Evolutionary conservation across 345 rosid species (phyloP).

Genomic region (Firmiana major): DNA sequence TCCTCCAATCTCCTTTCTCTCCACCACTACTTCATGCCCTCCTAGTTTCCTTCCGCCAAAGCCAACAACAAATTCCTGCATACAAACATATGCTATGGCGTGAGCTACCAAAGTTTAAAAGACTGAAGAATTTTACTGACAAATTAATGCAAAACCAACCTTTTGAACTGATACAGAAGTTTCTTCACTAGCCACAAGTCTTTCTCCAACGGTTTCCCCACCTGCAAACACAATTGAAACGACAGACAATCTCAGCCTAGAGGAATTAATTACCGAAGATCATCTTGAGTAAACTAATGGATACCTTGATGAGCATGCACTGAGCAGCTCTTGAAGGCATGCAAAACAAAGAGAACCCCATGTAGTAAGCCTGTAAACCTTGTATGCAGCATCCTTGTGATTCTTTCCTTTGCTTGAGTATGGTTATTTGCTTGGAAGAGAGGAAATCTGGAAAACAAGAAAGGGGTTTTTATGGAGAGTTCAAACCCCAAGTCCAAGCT

Average conservation of each 20-base stretch:
- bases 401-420: slow-evolving; percentile 6
- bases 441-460: slow-evolving; percentile 16
- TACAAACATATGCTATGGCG: not conserved
- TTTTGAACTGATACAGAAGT: not conserved
- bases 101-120: not conserved
- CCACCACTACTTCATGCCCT: not conserved
- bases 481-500: slow-evolving; percentile 41
- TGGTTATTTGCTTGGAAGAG: slow-evolving; percentile 21
- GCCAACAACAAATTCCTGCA: slow-evolving; percentile 30
- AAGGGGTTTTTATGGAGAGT: slow-evolving; percentile 36
- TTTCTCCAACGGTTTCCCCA: not conserved
- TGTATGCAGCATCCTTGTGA: slow-evolving; percentile 28
- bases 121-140: not conserved
- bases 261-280: not conserved
- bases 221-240: not conserved
- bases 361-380: slow-evolving; percentile 28
- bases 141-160: not conserved
- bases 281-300: not conserved
- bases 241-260: not conserved
- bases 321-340: slow-evolving; percentile 16
- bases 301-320: slow-evolving; percentile 39
- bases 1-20: slow-evolving; percentile 6
- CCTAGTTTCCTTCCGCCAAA: slow-evolving; percentile 44
- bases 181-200: slow-evolving; percentile 1
- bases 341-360: slow-evolving; percentile 34